These are phyloP conservation scores for Saprolegnia diclina DNA, from an alignment of 352 stramenopile genomes.

Conservation along the genomic window DNA sequence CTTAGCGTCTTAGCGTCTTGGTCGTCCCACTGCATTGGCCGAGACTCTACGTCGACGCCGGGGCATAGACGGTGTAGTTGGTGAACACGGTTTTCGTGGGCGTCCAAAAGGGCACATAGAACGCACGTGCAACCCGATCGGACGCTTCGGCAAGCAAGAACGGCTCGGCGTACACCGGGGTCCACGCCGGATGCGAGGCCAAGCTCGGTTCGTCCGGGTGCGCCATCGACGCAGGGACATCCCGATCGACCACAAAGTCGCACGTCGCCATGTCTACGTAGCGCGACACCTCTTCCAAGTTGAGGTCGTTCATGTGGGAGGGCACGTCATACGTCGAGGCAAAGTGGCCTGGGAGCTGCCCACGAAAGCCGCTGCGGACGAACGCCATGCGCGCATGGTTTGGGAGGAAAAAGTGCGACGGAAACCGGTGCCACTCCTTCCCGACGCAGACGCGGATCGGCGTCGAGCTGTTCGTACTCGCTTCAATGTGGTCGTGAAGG, in stretches of 20 bases:
- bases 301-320: conserved; percentile 91
- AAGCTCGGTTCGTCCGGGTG: conserved; percentile 58
- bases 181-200: conserved; percentile 51
- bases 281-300: conserved; percentile 84
- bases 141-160: conserved; percentile 65
- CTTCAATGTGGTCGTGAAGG: conserved; percentile 50
- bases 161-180: conserved; percentile 41
- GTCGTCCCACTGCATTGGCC: too few species aligned
- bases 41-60: too few species aligned
- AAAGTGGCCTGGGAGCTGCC: conserved; percentile 93
- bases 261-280: conserved; percentile 79
- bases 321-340: conserved; percentile 57
- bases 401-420: conserved; percentile 94
- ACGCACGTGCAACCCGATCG: conserved; percentile 55
- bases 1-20: too few species aligned
- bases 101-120: conserved; percentile 72
- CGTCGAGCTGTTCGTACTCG: conserved; percentile 32
- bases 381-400: conserved; percentile 80
- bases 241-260: conserved; percentile 87
- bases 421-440: conserved; percentile 98
- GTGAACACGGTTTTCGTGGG: conserved; percentile 45
- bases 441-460: conserved; percentile 86
- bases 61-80: conserved; percentile 66
- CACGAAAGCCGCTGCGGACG: conserved; percentile 89
- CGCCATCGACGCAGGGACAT: conserved; percentile 34